Conservation (phyloP, 2,329 filamentous ascomycete genomes). For the Cytospora piceae region DNA sequence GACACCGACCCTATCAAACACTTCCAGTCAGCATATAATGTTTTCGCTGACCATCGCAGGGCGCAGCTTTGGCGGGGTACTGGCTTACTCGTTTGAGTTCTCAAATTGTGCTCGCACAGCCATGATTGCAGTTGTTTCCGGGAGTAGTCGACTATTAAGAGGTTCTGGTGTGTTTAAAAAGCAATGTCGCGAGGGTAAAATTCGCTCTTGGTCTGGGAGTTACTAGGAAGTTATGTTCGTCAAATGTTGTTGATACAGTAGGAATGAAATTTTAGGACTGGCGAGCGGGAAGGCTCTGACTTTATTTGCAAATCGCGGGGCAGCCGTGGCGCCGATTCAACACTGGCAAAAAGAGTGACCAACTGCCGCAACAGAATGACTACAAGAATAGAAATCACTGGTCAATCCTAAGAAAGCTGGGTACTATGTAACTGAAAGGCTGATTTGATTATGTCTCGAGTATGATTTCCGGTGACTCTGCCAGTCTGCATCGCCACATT, state of each 20-base stretch:
- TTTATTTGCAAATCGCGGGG: conserved; percentile 31
- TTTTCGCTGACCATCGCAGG: conserved; percentile 27
- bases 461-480: conserved; percentile 26
- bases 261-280: conserved; percentile 27
- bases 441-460: neutral
- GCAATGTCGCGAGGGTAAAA: conserved; percentile 6
- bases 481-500: conserved; percentile 8
- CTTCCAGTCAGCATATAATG: conserved; percentile 34
- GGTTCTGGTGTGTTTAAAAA: neutral
- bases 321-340: conserved; percentile 19
- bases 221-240: conserved; percentile 21
- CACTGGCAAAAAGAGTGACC: neutral
- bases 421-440: neutral
- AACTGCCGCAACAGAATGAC: conserved; percentile 16
- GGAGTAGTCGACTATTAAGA: neutral
- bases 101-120: conserved; percentile 78
- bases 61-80: conserved; percentile 32
- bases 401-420: neutral
- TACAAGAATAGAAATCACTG: neutral
- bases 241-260: conserved; percentile 21
- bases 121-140: conserved; percentile 50
- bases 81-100: conserved; percentile 83
- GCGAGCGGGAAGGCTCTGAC: conserved; percentile 24
- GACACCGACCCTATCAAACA: conserved; percentile 77
- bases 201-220: conserved; percentile 9